Evolutionary conservation across 805 yeast species (phyloP), one percentile per base, ranked within the genome.

Genomic region (Lachancea meyersii): DNA sequence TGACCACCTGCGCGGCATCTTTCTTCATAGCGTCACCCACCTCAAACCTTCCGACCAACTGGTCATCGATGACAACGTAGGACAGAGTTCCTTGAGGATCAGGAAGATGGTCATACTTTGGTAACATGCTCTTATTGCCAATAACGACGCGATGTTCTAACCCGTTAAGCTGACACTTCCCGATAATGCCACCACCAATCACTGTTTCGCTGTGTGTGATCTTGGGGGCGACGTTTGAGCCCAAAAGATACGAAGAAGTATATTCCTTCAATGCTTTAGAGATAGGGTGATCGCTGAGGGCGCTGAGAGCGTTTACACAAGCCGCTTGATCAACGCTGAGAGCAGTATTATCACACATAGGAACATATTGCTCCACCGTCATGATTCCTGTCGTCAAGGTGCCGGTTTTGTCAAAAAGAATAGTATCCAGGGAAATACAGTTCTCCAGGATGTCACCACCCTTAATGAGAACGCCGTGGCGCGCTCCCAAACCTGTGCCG

Each of bases 401-500:
- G 2, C 98, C 98, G 0, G 99, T 93, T 64, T 93, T 93, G 65
- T 93, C 98, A 61, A 93, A 91, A 23, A 93, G 69, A 21, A 87
- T 77, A 10, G 77, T 72, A 48, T 79, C 74, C 31, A 86, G 70
- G 16, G 72, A 65, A 53, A 77, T 76, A 6, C 93, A 81, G 44
- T 68, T 72, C 57, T 93, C 97, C 48, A 93, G 72, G 13, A 85
- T 77, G 40, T 83, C 95, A 18, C 97, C 98, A 37, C 97, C 96
- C 63, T 91, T 93, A 54, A 93, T 84, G 41, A 93, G 69, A 4
- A 93, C 83, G 16, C 98, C 97, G 61, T 86, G 72, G 11, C 76
- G 63, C 0, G 98, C 97, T 31, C 96, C 97, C 18, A 87, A 82
- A 31, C 98, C 98, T 2, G 97, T 91, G 7, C 97, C 98, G 2